Percentiles rank a stretch among this genome's conserved stretches.
These are phyloP conservation scores for Eimeria praecox DNA, from an alignment of 169 alveolate species.

Conservation along the genomic window DNA sequence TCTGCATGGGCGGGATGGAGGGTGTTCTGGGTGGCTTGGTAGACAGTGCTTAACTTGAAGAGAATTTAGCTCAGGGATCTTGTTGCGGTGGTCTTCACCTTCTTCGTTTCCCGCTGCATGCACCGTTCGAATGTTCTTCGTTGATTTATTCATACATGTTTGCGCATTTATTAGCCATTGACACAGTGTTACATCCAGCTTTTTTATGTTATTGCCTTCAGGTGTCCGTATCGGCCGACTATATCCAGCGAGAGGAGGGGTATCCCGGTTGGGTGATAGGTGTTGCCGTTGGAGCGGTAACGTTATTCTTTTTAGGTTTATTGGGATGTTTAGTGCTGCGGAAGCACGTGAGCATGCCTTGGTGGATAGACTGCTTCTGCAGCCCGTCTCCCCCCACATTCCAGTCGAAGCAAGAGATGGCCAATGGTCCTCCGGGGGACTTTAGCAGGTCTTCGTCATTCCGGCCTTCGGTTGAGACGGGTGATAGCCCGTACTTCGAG, in stretches of 20 bases:
- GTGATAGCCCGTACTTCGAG: constrained; percentile 62
- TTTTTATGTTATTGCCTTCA: not conserved
- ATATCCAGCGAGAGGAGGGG: constrained; percentile 51
- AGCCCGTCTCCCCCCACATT: constrained; percentile 72
- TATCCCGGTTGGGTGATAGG: constrained; percentile 81
- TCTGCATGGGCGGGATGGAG: not conserved
- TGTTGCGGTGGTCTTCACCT: not conserved
- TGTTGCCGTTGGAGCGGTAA: constrained; percentile 69
- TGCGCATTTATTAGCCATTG: not conserved
- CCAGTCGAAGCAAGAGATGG: constrained; percentile 36
- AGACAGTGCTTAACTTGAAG: not conserved
- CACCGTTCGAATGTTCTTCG: no score
- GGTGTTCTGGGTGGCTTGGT: not conserved
- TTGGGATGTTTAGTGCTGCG: constrained; percentile 73
- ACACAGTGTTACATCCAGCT: no score
- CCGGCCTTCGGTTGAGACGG: constrained; percentile 64
- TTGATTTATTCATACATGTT: not conserved
- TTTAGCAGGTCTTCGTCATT: constrained; percentile 65
- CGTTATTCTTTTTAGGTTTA: constrained; percentile 74
- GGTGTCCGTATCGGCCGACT: constrained; percentile 25
- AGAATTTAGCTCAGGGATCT: not conserved
- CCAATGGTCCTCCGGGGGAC: constrained; percentile 7
- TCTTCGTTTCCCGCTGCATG: not conserved
- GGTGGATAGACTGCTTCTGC: constrained; percentile 83
- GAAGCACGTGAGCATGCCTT: constrained; percentile 78